phyloP scores from a whole-genome alignment of 805 yeast species.

The Ogataea paraovalis region DNA sequence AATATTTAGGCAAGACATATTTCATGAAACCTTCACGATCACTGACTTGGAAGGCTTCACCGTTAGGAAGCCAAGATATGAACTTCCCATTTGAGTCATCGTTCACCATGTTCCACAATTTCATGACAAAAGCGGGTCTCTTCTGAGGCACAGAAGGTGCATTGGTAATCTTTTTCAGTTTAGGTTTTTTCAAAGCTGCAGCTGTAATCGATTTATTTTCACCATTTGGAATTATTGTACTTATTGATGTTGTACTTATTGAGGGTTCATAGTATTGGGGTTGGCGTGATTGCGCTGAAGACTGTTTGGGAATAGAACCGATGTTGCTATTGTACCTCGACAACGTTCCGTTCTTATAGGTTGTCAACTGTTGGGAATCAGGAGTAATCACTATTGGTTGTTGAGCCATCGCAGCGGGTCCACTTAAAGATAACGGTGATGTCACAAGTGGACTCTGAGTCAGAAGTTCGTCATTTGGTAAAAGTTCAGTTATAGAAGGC shows the following conservation, averaged over 20 bases:
- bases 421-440: constrained; percentile 12
- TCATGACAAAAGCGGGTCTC: constrained; percentile 88
- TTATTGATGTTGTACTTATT: not conserved
- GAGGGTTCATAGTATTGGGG: constrained; percentile 12
- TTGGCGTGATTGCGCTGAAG: not conserved
- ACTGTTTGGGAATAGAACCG: not conserved
- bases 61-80: constrained; percentile 84
- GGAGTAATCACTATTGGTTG: constrained; percentile 3
- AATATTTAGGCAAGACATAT: constrained; percentile 80
- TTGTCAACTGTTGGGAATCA: constrained; percentile 3
- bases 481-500: constrained; percentile 5
- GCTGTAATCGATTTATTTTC: constrained; percentile 3
- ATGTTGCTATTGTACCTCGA: constrained; percentile 9
- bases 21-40: constrained; percentile 85
- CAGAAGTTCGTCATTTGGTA: constrained; percentile 6
- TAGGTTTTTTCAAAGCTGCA: constrained; percentile 23
- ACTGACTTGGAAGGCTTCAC: constrained; percentile 77
- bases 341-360: constrained; percentile 5
- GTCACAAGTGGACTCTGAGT: constrained; percentile 9
- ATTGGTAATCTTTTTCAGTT: constrained; percentile 19
- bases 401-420: not conserved
- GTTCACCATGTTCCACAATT: constrained; percentile 94
- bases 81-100: constrained; percentile 65
- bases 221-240: not conserved
- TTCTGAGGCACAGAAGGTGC: constrained; percentile 34